phyloP scores from a whole-genome alignment of 164 flowering plant species.

The Dillenia suffruticosa region DNA sequence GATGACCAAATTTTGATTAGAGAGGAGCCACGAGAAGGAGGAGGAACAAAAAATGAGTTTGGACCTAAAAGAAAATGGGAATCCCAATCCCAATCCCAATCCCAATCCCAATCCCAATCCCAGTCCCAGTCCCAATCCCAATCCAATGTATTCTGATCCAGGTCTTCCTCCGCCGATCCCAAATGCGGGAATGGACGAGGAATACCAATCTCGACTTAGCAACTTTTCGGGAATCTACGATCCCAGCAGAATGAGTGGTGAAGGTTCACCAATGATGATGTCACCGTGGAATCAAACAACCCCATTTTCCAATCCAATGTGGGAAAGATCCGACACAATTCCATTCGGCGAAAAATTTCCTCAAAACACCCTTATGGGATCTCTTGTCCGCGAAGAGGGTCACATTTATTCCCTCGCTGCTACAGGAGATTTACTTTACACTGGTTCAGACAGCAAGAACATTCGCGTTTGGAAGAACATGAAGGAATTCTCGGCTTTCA shows the following conservation, averaged over 20 bases:
- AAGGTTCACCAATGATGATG: slow-evolving; percentile 54
- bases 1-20: no score
- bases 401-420: slow-evolving; percentile 80
- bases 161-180: no score
- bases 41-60: no score
- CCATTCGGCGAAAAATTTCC: slow-evolving; percentile 21
- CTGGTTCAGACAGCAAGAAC: slow-evolving; percentile 96
- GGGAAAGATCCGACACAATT: background rate
- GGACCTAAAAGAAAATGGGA: no score
- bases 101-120: no score
- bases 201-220: no score
- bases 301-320: background rate
- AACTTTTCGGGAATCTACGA: slow-evolving; percentile 10
- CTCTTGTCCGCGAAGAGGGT: slow-evolving; percentile 82
- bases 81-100: no score
- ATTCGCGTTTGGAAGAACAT: slow-evolving; percentile 82
- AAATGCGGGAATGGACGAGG: no score
- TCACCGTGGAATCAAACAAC: slow-evolving; percentile 57
- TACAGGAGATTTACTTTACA: slow-evolving; percentile 57
- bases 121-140: no score
- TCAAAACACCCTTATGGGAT: slow-evolving; percentile 44
- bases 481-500: slow-evolving; percentile 65
- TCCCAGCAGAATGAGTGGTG: slow-evolving; percentile 30
- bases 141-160: no score
- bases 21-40: no score